A percentile compares a stretch with the other conserved stretches of the same genome.
These are phyloP conservation scores for Aaosphaeria arxii DNA, from an alignment of 2,329 filamentous ascomycete genomes.

Conservation along the genomic window DNA sequence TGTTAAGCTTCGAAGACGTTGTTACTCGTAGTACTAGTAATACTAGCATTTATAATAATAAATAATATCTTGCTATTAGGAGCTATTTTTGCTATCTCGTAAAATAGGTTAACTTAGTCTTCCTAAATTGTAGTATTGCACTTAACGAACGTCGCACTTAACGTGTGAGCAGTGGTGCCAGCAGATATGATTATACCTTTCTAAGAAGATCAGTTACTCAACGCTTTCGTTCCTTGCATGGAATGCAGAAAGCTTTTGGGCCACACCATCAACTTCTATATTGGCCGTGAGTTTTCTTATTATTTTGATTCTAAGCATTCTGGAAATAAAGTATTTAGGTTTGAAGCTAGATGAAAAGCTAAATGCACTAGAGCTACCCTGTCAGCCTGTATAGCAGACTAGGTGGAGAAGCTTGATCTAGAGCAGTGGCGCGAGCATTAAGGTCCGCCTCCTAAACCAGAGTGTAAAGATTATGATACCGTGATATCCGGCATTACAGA, in stretches of 20 bases:
- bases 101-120: neutral
- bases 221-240: conserved; percentile 21
- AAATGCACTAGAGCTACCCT: conserved; percentile 9
- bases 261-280: conserved; percentile 14
- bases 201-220: neutral
- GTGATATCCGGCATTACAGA: neutral
- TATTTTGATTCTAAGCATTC: neutral
- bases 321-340: conserved; percentile 3
- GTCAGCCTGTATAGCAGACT: conserved; percentile 9
- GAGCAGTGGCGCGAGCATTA: conserved; percentile 20
- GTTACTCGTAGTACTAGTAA: no score
- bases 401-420: conserved; percentile 19
- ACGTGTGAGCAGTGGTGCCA: neutral
- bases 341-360: conserved; percentile 8
- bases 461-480: neutral
- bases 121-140: neutral
- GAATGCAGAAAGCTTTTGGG: conserved; percentile 15
- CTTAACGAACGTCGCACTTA: neutral
- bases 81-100: neutral
- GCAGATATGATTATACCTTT: neutral
- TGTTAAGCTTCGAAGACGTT: conserved; percentile 13
- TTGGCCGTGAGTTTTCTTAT: conserved; percentile 15
- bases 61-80: neutral
- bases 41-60: neutral
- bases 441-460: neutral